Evolutionary conservation across 495 filamentous ascomycete genomes (phyloP), one percentile per base, ranked within the genome.

Genomic region (Stereocaulon alpinum): DNA sequence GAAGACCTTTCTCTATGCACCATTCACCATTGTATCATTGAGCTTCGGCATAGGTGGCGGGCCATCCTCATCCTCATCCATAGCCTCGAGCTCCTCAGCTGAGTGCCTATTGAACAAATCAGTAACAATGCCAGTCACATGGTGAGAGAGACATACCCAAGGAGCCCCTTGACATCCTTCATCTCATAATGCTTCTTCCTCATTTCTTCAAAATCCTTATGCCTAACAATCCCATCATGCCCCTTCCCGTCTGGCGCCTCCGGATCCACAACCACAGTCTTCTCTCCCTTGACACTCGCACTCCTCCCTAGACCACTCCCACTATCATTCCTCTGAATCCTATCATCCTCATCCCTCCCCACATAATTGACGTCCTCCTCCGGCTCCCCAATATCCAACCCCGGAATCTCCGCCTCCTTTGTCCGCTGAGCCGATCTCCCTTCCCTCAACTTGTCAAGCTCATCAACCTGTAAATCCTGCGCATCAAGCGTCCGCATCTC

Each of bases 161-260:
- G 79, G 57, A 97, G 72, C 65, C 85, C 81, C 63, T 91, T 95
- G 24, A 97, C 89, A 68, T 93, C 86, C 77, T 82, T 90, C 94
- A 98, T 97, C 77, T 97, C 94, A 70, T 98, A 98, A 71, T 98
- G 93, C 73, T 82, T 89, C 81, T 90, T 95, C 70, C 93, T 79
- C 77, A 89, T 79, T 74, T 87, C 78, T 74, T 95, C 91, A 67
- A 98, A 98, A 70, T 86, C 80, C 61, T 80, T 80, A 68, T 98
- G 93, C 76, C 96, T 95, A 76, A 88, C 89, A 59, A 74, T 73
- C 64, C 93, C 91, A 71, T 96, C 91, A 40, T 84, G 78, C 27
- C 78, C 83, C 66, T 88, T 77, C 22, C 85, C 75, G 20, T 79
- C 74, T 49, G 82, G 80, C 14, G 79, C 83, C 63, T 76, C 74